Evolutionary conservation across 208 protist species (phyloP).

Genomic region (Crithidia thermophila): DNA sequence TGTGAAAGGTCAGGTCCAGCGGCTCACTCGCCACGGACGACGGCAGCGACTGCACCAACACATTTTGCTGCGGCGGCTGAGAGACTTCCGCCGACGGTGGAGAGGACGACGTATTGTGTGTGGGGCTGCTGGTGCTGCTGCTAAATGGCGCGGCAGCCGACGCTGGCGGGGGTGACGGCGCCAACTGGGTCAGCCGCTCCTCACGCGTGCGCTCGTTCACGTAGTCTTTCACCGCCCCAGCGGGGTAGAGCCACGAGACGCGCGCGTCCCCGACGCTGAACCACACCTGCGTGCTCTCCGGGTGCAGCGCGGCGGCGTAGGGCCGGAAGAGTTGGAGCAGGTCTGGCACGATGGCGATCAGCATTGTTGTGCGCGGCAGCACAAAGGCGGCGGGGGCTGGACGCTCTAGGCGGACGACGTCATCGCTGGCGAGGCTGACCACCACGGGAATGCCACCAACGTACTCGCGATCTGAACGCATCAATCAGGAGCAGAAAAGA

Average conservation of each 20-base stretch:
- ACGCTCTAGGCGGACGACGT: conserved; percentile 41
- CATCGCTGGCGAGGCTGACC: conserved; percentile 58
- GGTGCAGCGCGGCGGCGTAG: conserved; percentile 43
- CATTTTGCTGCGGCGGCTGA: too few relatives aligned
- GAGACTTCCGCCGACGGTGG: too few relatives aligned
- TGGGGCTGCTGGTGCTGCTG: too few relatives aligned
- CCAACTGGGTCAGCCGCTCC: conserved; percentile 14
- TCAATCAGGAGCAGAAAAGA: neutral
- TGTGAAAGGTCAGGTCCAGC: conserved; percentile 47
- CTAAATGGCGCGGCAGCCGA: neutral
- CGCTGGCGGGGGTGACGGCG: neutral
- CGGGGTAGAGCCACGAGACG: conserved; percentile 71
- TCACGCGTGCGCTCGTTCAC: conserved; percentile 37
- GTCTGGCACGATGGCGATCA: conserved; percentile 60
- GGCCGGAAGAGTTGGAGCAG: conserved; percentile 51
- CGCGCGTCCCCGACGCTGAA: conserved; percentile 44
- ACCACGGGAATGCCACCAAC: conserved; percentile 61
- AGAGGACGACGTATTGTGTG: too few relatives aligned
- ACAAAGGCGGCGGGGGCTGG: conserved; percentile 57
- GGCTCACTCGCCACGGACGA: conserved; percentile 31
- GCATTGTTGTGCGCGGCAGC: conserved; percentile 65
- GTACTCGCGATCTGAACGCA: conserved; percentile 39
- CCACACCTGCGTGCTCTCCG: conserved; percentile 57
- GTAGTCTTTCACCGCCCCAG: conserved; percentile 71
- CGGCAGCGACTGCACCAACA: conserved; percentile 18